A percentile compares a stretch with the other conserved stretches of the same genome.
These are phyloP conservation scores for Salix udensis DNA, from an alignment of 345 rosid genomes.

Conservation along the genomic window DNA sequence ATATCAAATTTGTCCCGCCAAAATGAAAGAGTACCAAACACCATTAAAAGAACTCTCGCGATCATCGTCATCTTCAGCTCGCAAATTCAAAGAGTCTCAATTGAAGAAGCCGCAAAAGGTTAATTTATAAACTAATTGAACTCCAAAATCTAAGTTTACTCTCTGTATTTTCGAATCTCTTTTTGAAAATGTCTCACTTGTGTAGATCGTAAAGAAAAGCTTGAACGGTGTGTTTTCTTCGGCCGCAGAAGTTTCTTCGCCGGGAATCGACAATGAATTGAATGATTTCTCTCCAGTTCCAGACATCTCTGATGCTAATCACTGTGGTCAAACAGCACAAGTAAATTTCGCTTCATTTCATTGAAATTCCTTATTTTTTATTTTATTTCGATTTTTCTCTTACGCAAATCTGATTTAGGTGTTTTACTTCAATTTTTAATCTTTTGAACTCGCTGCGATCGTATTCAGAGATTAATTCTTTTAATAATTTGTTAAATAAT, in stretches of 20 bases:
- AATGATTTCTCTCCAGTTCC: conserved; percentile 19
- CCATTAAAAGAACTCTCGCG: conserved; percentile 17
- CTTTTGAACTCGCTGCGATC: no score
- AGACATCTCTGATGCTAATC: conserved; percentile 9
- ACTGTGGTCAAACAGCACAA: no score
- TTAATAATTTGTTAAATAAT: not conserved
- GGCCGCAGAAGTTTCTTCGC: conserved; percentile 9
- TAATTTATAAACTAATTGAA: not conserved
- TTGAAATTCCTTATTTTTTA: no score
- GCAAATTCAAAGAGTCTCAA: conserved; percentile 21
- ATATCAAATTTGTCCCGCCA: conserved; percentile 11
- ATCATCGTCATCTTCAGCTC: not conserved
- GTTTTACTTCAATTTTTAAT: no score
- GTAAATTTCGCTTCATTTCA: not conserved
- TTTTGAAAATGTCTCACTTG: not conserved
- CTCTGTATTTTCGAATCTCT: not conserved
- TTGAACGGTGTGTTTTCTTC: conserved; percentile 14
- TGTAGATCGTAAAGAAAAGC: conserved; percentile 24
- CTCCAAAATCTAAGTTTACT: not conserved
- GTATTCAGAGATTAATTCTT: not conserved
- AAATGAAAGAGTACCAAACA: conserved; percentile 26
- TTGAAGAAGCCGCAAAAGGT: conserved; percentile 22
- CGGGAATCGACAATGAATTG: conserved; percentile 18
- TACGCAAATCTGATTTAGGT: not conserved
- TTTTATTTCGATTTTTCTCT: not conserved